Conservation (phyloP, 164 flowering plant genomes). For the Magnolia kwangsiensis region DNA sequence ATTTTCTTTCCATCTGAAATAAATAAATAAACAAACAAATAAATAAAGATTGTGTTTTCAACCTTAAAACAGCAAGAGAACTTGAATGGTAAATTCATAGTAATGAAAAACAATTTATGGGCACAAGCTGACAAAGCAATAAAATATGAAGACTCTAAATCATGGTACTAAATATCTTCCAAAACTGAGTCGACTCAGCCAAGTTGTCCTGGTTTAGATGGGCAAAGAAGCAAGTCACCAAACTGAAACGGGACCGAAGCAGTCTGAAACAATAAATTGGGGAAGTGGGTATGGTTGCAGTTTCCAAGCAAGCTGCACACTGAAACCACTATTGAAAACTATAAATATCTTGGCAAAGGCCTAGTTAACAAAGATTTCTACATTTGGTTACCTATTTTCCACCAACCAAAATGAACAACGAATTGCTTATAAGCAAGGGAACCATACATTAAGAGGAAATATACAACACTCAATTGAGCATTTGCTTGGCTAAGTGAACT, state of each 20-base stretch:
- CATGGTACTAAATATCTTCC: too few species aligned
- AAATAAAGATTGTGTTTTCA: not conserved
- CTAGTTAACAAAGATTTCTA: not conserved
- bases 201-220: not conserved
- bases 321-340: not conserved
- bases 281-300: not conserved
- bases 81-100: not conserved
- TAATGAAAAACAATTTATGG: not conserved
- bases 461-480: too few species aligned
- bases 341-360: not conserved
- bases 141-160: not conserved
- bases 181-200: not conserved
- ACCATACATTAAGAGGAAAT: too few species aligned
- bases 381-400: not conserved
- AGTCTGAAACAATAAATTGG: not conserved
- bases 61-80: not conserved
- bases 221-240: not conserved
- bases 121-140: not conserved
- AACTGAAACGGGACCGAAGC: not conserved
- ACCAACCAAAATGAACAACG: not conserved
- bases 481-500: too few species aligned
- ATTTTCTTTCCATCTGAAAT: conserved; percentile 40
- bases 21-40: not conserved
- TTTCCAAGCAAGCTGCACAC: too few species aligned
- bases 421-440: too few species aligned